Evolutionary conservation across 2,329 filamentous ascomycete species (phyloP).

Genomic region (Ciborinia camelliae): DNA sequence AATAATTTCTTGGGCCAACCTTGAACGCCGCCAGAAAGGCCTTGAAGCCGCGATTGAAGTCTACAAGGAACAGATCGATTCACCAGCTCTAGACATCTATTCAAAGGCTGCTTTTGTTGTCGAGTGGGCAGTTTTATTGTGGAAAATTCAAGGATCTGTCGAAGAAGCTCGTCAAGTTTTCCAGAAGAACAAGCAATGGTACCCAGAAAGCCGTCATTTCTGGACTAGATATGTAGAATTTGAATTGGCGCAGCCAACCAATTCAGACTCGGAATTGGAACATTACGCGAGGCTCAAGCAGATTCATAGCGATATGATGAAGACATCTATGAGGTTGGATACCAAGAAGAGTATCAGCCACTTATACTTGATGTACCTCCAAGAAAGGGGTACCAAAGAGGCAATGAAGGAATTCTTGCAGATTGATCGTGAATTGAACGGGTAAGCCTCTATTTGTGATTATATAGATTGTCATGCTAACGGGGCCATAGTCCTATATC

Average conservation of each 20-base stretch:
- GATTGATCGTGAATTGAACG: constrained; percentile 83
- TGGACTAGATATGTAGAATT: constrained; percentile 89
- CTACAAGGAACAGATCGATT: constrained; percentile 77
- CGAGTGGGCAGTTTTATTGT: constrained; percentile 82
- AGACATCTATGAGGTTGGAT: constrained; percentile 62
- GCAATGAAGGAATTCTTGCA: constrained; percentile 82
- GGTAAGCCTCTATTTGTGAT: constrained; percentile 48
- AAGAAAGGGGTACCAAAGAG: constrained; percentile 77
- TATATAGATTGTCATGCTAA: constrained; percentile 21
- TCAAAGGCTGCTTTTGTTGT: constrained; percentile 84
- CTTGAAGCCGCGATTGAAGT: constrained; percentile 81
- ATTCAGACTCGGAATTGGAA: constrained; percentile 57
- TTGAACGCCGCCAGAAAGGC: constrained; percentile 78
- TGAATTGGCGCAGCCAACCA: constrained; percentile 79
- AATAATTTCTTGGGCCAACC: constrained; percentile 81
- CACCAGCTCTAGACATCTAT: constrained; percentile 66
- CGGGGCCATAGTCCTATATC: constrained; percentile 41
- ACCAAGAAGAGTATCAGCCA: constrained; percentile 73
- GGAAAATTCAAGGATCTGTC: constrained; percentile 78
- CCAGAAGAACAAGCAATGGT: constrained; percentile 76
- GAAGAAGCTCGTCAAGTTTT: constrained; percentile 83
- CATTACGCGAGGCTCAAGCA: constrained; percentile 74
- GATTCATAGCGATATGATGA: constrained; percentile 71
- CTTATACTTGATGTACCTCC: constrained; percentile 77
- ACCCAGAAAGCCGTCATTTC: constrained; percentile 80